These are phyloP conservation scores for Umbelopsis sp. DNA, from an alignment of 371 early-diverging fungal genomes.

Conservation along the genomic window DNA sequence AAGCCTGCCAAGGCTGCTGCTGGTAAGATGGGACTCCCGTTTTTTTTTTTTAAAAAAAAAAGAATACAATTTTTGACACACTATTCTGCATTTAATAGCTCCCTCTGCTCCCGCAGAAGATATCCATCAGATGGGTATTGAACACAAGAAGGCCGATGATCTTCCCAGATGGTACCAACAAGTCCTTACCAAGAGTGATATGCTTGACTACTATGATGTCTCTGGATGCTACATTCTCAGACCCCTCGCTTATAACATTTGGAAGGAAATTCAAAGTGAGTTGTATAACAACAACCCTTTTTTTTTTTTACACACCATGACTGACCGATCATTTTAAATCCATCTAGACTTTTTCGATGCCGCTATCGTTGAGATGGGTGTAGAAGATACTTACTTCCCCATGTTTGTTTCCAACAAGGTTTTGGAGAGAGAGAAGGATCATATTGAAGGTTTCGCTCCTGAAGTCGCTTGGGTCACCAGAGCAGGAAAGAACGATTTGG, in stretches of 20 bases:
- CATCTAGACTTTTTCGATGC: conserved; percentile 86
- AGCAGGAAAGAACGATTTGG: conserved; percentile 93
- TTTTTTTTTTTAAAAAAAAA: no score
- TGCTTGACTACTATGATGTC: conserved; percentile 99
- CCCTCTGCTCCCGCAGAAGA: conserved; percentile 46
- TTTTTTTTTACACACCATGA: neutral
- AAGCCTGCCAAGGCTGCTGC: conserved; percentile 29
- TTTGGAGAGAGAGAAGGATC: conserved; percentile 98
- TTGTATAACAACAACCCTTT: neutral
- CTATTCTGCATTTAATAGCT: conserved; percentile 16
- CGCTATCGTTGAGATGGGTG: conserved; percentile 92
- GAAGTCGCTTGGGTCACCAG: conserved; percentile 99
- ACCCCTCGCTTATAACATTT: conserved; percentile 97
- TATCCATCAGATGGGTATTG: conserved; percentile 86
- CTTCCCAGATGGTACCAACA: conserved; percentile 96
- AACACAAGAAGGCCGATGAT: conserved; percentile 91
- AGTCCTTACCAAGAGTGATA: conserved; percentile 93
- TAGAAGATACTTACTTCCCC: conserved; percentile 99
- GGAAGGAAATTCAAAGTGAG: conserved; percentile 94
- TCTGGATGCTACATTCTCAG: conserved; percentile 99
- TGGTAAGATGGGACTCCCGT: conserved; percentile 27
- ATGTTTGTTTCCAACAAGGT: conserved; percentile 97
- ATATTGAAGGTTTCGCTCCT: conserved; percentile 99
- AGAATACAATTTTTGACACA: neutral
- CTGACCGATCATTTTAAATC: conserved; percentile 17